Evolutionary conservation across 176 grass and related monocot species (phyloP), one percentile per base, ranked within the genome.

Genomic region (Triticum monococcum): DNA sequence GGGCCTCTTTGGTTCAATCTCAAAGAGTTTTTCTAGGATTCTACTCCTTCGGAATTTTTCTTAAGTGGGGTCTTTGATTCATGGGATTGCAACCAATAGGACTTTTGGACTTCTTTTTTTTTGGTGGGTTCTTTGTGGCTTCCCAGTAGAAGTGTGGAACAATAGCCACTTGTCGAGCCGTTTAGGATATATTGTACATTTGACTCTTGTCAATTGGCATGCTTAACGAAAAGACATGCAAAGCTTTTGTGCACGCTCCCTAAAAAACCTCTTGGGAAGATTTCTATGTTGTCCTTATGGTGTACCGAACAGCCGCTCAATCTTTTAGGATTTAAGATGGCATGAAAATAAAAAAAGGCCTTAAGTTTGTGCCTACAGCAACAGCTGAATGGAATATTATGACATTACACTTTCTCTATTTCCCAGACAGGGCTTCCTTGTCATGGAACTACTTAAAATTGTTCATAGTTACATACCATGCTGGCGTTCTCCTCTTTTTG

Each of bases 401-500:
- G 36, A 61, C 12, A 28, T 23, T 72, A 68, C 59, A 54, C 16
- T 56, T 64, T 71, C 20, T 3, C 4, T 50, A 61, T 63, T 69
- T 77, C 20, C 7, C 12, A 41, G 73, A 32, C 45, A 31, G 32
- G 79, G 8, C 22, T 64, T 77, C 8, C 38, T 45, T 79, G 14
- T 63, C 5, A 72, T 13, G 59, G 41, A 67, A 78, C 17, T 79
- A 84, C 20, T 68, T 1, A 66, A 87, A 61, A 32, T 54, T 54
- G 50, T 54, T 7, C 50, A 54, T 32, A 8, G 33, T 20, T 62
- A 31, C 81, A 32, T 84, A 98, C 96, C 96, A 98, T 59, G 93
- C 96, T 0, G 96, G 96, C 0, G 96, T 86, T 25, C 96, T 87
- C 82, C 88, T 88, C 85, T 93, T 98, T 81, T 86, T 89, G 66